Percentiles rank a stretch among this genome's conserved stretches.
Evolutionary conservation across 2,329 filamentous ascomycete genomes (phyloP).

Genomic region (Aspergillus ustus): DNA sequence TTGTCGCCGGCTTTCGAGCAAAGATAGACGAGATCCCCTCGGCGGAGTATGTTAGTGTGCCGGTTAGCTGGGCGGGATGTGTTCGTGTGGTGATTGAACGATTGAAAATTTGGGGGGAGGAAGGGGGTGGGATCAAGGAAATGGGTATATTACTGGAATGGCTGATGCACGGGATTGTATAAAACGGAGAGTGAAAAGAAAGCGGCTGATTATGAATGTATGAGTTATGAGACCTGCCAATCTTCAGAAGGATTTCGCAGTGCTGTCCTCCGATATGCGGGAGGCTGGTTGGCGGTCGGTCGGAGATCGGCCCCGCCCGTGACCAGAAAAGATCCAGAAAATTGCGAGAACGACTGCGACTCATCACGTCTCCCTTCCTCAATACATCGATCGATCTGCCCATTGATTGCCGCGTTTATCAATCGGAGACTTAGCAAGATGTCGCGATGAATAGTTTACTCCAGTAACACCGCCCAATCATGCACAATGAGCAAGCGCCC

Average conservation of each 20-base stretch:
- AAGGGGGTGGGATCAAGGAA: slow-evolving; percentile 31
- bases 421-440: not conserved
- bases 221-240: not conserved
- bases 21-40: slow-evolving; percentile 24
- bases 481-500: slow-evolving; percentile 46
- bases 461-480: slow-evolving; percentile 20
- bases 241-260: no score
- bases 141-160: slow-evolving; percentile 28
- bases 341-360: not conserved
- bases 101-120: slow-evolving; percentile 29
- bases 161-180: slow-evolving; percentile 28
- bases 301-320: slow-evolving; percentile 14
- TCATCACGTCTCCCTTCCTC: not conserved
- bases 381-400: not conserved
- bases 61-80: slow-evolving; percentile 27
- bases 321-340: slow-evolving; percentile 8
- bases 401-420: not conserved
- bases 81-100: slow-evolving; percentile 30
- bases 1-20: slow-evolving; percentile 29
- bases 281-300: slow-evolving; percentile 13
- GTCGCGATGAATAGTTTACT: not conserved
- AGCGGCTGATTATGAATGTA: not conserved
- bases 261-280: not conserved
- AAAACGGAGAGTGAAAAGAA: not conserved
- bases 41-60: slow-evolving; percentile 27